Evolutionary conservation across 305 asterid genomes (phyloP).

Genomic region (Stenogyne calaminthoides): DNA sequence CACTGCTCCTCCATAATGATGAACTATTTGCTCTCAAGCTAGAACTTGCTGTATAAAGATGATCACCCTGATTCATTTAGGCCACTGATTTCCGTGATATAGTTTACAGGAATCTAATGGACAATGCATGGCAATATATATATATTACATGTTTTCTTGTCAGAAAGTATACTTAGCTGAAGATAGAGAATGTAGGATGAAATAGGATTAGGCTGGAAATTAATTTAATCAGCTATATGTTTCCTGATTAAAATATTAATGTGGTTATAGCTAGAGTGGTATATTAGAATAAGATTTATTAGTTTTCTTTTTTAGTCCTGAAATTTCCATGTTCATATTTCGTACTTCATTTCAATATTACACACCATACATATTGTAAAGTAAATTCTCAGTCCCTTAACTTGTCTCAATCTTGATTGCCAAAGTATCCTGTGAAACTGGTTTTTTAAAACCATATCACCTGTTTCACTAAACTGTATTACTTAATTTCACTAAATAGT

Average conservation of each 20-base stretch:
- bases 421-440: too few relatives aligned
- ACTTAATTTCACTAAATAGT: too few relatives aligned
- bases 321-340: background rate
- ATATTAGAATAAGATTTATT: too few relatives aligned
- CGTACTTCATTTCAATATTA: too few relatives aligned
- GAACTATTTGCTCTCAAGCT: background rate
- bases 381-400: too few relatives aligned
- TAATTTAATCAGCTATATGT: background rate
- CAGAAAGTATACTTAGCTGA: too few relatives aligned
- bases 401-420: too few relatives aligned
- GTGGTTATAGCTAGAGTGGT: background rate
- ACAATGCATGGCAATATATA: background rate
- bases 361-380: too few relatives aligned
- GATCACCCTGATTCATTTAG: background rate
- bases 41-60: background rate
- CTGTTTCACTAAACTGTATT: too few relatives aligned
- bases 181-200: background rate
- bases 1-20: background rate
- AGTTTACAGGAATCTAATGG: background rate
- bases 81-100: background rate
- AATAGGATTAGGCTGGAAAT: background rate
- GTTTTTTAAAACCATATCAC: too few relatives aligned
- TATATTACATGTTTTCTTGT: too few relatives aligned
- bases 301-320: background rate
- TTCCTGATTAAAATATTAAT: background rate